Percentiles rank a stretch among this genome's conserved stretches.
These are phyloP conservation scores for Megacollybia platyphylla DNA, from an alignment of 1,284 basidiomycete genomes.

Conservation along the genomic window DNA sequence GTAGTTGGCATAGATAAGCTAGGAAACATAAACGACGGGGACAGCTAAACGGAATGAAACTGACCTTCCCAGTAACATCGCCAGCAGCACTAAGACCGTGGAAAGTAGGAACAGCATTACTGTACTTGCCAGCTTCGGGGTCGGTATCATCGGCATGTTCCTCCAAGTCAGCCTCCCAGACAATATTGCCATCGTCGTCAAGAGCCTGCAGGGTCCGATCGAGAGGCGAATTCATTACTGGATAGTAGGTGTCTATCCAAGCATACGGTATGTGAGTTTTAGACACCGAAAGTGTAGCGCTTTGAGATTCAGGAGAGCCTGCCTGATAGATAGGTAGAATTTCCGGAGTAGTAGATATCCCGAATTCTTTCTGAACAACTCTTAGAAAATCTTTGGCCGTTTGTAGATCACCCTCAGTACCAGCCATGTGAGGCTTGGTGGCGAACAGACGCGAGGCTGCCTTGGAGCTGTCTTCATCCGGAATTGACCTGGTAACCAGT, in stretches of 20 bases:
- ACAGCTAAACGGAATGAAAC: neutral
- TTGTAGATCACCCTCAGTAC: slow-evolving; percentile 32
- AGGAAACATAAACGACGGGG: neutral
- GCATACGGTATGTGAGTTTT: slow-evolving; percentile 5
- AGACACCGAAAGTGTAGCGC: slow-evolving; percentile 20
- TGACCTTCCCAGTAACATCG: slow-evolving; percentile 34
- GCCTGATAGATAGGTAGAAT: slow-evolving; percentile 34
- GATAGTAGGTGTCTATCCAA: slow-evolving; percentile 53
- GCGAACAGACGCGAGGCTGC: slow-evolving; percentile 31
- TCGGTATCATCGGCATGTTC: slow-evolving; percentile 41
- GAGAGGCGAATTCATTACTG: slow-evolving; percentile 61
- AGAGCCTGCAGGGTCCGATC: slow-evolving; percentile 37
- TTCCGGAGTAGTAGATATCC: slow-evolving; percentile 17
- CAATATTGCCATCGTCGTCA: slow-evolving; percentile 26
- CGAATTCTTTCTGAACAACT: slow-evolving; percentile 33
- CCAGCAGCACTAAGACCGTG: slow-evolving; percentile 46
- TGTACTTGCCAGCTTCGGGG: slow-evolving; percentile 36
- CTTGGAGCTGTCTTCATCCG: slow-evolving; percentile 30
- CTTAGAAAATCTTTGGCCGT: slow-evolving; percentile 37
- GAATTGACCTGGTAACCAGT: slow-evolving; percentile 25
- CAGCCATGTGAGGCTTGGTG: slow-evolving; percentile 39
- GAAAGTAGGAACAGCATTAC: slow-evolving; percentile 35
- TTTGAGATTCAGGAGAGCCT: slow-evolving; percentile 29
- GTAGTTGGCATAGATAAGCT: slow-evolving; percentile 63
- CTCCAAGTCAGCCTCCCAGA: slow-evolving; percentile 45